A percentile compares a stretch with the other conserved stretches of the same genome.
Evolutionary conservation across 2,329 filamentous ascomycete species (phyloP).

Genomic region (Raffaelea ambrosiae): DNA sequence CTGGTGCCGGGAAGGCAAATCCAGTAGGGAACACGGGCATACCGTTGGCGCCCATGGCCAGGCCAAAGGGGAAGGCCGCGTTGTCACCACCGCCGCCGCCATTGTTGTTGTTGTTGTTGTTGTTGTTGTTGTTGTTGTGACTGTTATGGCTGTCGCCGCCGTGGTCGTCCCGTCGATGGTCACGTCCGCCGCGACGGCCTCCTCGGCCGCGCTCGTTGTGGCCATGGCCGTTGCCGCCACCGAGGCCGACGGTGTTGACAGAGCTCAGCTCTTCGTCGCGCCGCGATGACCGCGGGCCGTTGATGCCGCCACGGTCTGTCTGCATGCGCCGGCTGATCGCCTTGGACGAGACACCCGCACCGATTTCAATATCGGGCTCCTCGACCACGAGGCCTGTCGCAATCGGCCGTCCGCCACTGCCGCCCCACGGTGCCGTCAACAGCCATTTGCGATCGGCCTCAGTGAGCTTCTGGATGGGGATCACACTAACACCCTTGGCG

Average conservation of each 20-base stretch:
- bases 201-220: conserved; percentile 7
- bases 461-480: conserved; percentile 85
- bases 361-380: conserved; percentile 97
- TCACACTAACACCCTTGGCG: conserved; percentile 80
- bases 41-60: conserved; percentile 36
- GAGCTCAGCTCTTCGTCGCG: conserved; percentile 22
- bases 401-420: conserved; percentile 76
- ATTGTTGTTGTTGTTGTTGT: conserved; percentile 17
- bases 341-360: conserved; percentile 93
- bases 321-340: conserved; percentile 63
- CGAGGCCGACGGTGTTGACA: conserved; percentile 5
- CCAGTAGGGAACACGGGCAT: conserved; percentile 41
- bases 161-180: conserved; percentile 6
- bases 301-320: conserved; percentile 56
- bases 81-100: conserved; percentile 12
- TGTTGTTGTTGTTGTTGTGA: conserved; percentile 9
- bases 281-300: conserved; percentile 56
- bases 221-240: conserved; percentile 17
- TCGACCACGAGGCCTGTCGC: conserved; percentile 82
- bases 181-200: conserved; percentile 13
- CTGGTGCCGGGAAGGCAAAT: conserved; percentile 24
- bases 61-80: conserved; percentile 32
- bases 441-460: conserved; percentile 98
- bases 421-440: conserved; percentile 84
- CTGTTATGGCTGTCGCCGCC: conserved; percentile 16